Base-by-base conservation (phyloP, 495 filamentous ascomycete genomes). In the Podospora pseudocomata region DNA sequence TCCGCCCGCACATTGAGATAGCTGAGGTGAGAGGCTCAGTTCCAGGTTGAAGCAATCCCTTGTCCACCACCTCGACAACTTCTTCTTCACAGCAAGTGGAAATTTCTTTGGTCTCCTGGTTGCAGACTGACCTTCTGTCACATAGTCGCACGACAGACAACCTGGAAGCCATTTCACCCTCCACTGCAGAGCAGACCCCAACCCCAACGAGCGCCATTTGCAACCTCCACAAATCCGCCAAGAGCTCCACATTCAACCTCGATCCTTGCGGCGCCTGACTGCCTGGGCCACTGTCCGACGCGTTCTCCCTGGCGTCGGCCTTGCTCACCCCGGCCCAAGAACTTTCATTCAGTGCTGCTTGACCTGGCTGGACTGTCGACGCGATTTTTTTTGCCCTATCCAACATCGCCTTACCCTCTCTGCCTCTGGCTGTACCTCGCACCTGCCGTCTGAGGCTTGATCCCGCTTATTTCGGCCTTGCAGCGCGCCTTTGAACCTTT, bases 381-480 rank as follows among this genome's bases (percentile, higher is more conserved):
- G 32, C 64, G 58, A 66, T 49, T 56, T 63, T 65, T 65, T 70
- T 57, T 54, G 65, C 63, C 68, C 73, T 72, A 65, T 66, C 60
- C 65, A 64, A 61, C 19, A 23, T 63, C 64, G 69, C 28, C 70
- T 23, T 23, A 23, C 23, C 23, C 23, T 61, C 68, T 65, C 64
- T 64, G 64, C 60, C n/a, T 69, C 68, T 65, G 65, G 69, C 67
- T 73, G 71, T 68, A 69, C 69, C 66, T 70, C 13, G 58, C 39
- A 18, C 26, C 62, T 39, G 55, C 63, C 63, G 64, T 34, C 68
- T 67, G 39, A 58, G 66, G 49, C 34, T 34, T 63, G 67, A 67
- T 71, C 61, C 67, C 67, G 59, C 70, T 70, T 70, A 74, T 32
- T 70, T 75, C 73, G 75, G 75, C 65, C 74, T 65, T 71, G 72